These are phyloP conservation scores for Agrocybe chaxingu DNA, from an alignment of 768 basidiomycete genomes.

Conservation along the genomic window DNA sequence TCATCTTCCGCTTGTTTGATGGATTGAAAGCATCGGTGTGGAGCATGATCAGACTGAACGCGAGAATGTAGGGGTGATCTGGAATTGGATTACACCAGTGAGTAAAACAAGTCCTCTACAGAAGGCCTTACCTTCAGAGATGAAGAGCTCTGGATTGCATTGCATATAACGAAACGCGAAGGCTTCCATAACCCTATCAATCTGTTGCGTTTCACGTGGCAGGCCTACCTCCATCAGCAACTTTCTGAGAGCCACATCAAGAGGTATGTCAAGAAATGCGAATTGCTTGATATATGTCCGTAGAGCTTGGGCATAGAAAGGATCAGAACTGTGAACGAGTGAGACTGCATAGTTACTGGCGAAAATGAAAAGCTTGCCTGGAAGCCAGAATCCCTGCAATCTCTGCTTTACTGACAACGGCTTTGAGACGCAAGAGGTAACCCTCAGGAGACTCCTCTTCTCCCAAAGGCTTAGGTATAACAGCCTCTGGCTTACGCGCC, in stretches of 20 bases:
- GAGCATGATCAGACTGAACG: constrained; percentile 97
- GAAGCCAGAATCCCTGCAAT: constrained; percentile 79
- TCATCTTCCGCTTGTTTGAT: constrained; percentile 97
- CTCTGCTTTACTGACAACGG: constrained; percentile 72
- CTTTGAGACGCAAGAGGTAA: constrained; percentile 64
- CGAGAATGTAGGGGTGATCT: constrained; percentile 95
- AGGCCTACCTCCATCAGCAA: constrained; percentile 89
- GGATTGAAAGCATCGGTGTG: constrained; percentile 99
- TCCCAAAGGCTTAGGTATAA: constrained; percentile 46
- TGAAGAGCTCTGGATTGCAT: constrained; percentile 82
- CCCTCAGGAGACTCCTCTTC: constrained; percentile 65
- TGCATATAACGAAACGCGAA: constrained; percentile 83
- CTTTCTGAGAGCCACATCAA: constrained; percentile 89
- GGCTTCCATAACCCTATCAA: constrained; percentile 95
- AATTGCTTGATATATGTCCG: constrained; percentile 72
- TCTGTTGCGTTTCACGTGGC: constrained; percentile 96
- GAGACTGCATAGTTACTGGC: neutral
- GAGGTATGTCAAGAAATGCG: constrained; percentile 72
- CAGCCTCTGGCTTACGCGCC: constrained; percentile 37
- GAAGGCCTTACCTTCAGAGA: constrained; percentile 57
- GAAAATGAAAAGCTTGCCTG: constrained; percentile 44
- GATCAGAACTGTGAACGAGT: constrained; percentile 52
- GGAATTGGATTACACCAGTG: neutral
- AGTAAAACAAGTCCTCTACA: neutral
- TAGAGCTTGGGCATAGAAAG: constrained; percentile 68